Percentiles rank a stretch among this genome's conserved stretches.
phyloP scores from a whole-genome alignment of 805 yeast species.

The Lipomyces starkeyi region DNA sequence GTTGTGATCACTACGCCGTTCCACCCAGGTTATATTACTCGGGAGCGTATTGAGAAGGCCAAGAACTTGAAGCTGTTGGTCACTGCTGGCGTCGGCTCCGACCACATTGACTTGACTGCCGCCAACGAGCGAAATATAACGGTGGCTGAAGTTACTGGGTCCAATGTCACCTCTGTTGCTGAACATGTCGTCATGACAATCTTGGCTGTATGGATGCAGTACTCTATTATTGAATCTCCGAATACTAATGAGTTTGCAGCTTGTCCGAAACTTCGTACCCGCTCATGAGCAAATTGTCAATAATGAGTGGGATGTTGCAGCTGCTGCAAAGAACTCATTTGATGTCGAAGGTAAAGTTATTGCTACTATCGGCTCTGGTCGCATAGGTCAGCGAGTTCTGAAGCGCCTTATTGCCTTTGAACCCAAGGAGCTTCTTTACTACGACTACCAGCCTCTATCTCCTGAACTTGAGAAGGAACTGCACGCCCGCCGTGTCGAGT shows the following conservation, averaged over 20 bases:
- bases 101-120: slow-evolving; percentile 75
- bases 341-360: slow-evolving; percentile 78
- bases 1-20: slow-evolving; percentile 80
- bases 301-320: slow-evolving; percentile 80
- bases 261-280: slow-evolving; percentile 79
- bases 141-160: slow-evolving; percentile 82
- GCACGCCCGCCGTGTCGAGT: slow-evolving; percentile 67
- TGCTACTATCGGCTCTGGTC: slow-evolving; percentile 82
- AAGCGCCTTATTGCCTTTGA: slow-evolving; percentile 75
- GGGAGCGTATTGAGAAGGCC: slow-evolving; percentile 70
- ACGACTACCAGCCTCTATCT: slow-evolving; percentile 74
- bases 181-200: slow-evolving; percentile 81
- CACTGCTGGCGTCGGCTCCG: slow-evolving; percentile 88
- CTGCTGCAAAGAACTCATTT: slow-evolving; percentile 70
- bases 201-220: slow-evolving; percentile 48
- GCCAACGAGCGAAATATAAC: slow-evolving; percentile 67
- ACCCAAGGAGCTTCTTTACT: slow-evolving; percentile 74
- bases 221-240: neutral
- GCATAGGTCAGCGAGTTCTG: slow-evolving; percentile 78
- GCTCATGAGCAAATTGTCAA: slow-evolving; percentile 70
- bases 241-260: slow-evolving; percentile 32
- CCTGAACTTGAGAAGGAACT: slow-evolving; percentile 62
- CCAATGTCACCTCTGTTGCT: slow-evolving; percentile 80
- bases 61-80: slow-evolving; percentile 70
- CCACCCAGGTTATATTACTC: slow-evolving; percentile 77